phyloP scores from a whole-genome alignment of 1,139 yeast species.

The Debaryomyces coudertii region DNA sequence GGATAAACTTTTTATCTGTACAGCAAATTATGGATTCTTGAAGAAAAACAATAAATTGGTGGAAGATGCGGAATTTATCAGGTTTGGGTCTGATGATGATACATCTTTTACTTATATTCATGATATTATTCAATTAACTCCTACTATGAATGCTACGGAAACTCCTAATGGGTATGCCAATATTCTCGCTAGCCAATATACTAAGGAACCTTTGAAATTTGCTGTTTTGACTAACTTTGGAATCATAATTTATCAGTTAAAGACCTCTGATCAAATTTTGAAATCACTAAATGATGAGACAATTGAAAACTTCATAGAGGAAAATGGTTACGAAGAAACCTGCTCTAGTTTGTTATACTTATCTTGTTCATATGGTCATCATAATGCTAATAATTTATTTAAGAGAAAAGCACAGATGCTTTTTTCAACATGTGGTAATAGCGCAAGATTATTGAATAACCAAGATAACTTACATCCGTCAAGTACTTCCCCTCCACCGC shows the following conservation, averaged over 20 bases:
- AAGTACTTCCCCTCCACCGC: slow-evolving; percentile 8
- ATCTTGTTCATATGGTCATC: slow-evolving; percentile 69
- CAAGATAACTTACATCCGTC: slow-evolving; percentile 3
- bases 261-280: slow-evolving; percentile 79
- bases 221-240: slow-evolving; percentile 85
- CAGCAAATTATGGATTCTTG: slow-evolving; percentile 82
- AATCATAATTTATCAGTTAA: slow-evolving; percentile 71
- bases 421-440: slow-evolving; percentile 58
- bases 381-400: slow-evolving; percentile 52
- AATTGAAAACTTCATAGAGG: slow-evolving; percentile 50
- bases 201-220: slow-evolving; percentile 61
- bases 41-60: slow-evolving; percentile 70
- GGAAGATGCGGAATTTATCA: slow-evolving; percentile 80
- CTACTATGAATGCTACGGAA: slow-evolving; percentile 69
- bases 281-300: slow-evolving; percentile 67
- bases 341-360: slow-evolving; percentile 85
- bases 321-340: slow-evolving; percentile 66
- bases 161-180: slow-evolving; percentile 82
- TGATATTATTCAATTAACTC: slow-evolving; percentile 70
- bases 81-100: slow-evolving; percentile 45
- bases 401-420: slow-evolving; percentile 54
- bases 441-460: slow-evolving; percentile 44
- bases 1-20: slow-evolving; percentile 68
- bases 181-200: slow-evolving; percentile 82
- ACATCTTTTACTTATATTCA: slow-evolving; percentile 52